Percentiles rank a stretch among this genome's conserved stretches.
Evolutionary conservation across 257 asterid genomes (phyloP).

Genomic region (Nicotiana sylvestris): DNA sequence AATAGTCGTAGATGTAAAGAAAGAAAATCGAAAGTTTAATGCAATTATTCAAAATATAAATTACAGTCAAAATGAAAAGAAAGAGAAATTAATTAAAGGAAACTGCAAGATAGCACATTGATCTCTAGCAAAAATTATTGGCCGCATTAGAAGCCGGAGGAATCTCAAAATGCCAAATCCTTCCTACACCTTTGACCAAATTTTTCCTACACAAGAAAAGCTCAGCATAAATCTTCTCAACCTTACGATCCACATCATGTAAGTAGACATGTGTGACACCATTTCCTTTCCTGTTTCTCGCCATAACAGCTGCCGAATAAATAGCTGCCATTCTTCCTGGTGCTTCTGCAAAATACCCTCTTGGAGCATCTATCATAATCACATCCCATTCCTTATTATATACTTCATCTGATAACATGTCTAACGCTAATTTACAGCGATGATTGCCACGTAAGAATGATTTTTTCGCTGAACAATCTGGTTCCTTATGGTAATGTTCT

Average conservation of each 20-base stretch:
- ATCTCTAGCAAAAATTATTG: conserved; percentile 42
- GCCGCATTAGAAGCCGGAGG: conserved; percentile 38
- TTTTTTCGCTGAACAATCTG: conserved; percentile 45
- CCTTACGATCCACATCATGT: conserved; percentile 78
- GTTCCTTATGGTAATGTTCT: conserved; percentile 29
- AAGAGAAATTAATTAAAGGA: background rate
- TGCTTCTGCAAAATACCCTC: conserved; percentile 74
- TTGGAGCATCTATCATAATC: conserved; percentile 90
- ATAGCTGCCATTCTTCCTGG: conserved; percentile 96
- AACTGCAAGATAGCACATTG: background rate
- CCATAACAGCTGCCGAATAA: conserved; percentile 87
- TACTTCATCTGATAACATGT: conserved; percentile 66
- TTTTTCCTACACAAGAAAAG: conserved; percentile 59
- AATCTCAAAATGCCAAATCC: conserved; percentile 70
- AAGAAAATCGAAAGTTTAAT: background rate
- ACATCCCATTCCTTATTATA: conserved; percentile 81
- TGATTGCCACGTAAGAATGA: conserved; percentile 59
- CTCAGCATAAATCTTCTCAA: conserved; percentile 68
- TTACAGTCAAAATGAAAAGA: background rate
- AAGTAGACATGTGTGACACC: conserved; percentile 74
- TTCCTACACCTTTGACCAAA: conserved; percentile 52
- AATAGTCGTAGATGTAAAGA: background rate
- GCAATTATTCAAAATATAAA: background rate
- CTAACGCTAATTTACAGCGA: conserved; percentile 61
- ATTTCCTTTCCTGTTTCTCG: conserved; percentile 49